Conservation (phyloP, 768 basidiomycete species). For the Russula compacta region DNA sequence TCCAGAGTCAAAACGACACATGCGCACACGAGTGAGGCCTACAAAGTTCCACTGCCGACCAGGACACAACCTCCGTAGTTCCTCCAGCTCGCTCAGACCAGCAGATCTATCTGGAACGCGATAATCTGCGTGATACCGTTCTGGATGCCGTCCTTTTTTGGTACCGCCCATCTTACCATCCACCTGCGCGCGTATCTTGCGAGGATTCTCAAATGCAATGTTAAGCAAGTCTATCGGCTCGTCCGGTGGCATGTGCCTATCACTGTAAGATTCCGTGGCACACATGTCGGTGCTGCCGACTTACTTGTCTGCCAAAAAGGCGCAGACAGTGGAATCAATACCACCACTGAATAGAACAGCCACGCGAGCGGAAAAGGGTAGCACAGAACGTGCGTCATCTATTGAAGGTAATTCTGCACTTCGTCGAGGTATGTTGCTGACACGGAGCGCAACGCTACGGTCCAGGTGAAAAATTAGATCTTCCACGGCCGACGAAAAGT, state of each 20-base stretch:
- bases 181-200: slow-evolving; percentile 47
- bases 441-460: slow-evolving; percentile 56
- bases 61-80: slow-evolving; percentile 68
- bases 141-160: slow-evolving; percentile 25
- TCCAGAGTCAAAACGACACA: slow-evolving; percentile 8
- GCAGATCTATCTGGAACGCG: slow-evolving; percentile 85
- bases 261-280: background rate
- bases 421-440: slow-evolving; percentile 54
- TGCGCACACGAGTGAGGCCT: slow-evolving; percentile 11
- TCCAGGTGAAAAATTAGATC: slow-evolving; percentile 47
- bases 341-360: slow-evolving; percentile 94
- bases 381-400: background rate
- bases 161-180: slow-evolving; percentile 39
- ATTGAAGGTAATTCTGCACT: slow-evolving; percentile 26
- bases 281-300: slow-evolving; percentile 18
- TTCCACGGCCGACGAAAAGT: slow-evolving; percentile 38
- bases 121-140: slow-evolving; percentile 34
- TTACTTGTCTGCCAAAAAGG: slow-evolving; percentile 71
- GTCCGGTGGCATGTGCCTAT: slow-evolving; percentile 57
- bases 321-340: slow-evolving; percentile 82
- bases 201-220: slow-evolving; percentile 94
- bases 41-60: slow-evolving; percentile 87
- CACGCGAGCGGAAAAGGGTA: slow-evolving; percentile 35
- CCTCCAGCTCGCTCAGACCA: slow-evolving; percentile 68
- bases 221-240: slow-evolving; percentile 91